A percentile compares a stretch with the other conserved stretches of the same genome.
phyloP scores from a whole-genome alignment of 306 rosid genomes.

The Dalbergia cochinchinensis region DNA sequence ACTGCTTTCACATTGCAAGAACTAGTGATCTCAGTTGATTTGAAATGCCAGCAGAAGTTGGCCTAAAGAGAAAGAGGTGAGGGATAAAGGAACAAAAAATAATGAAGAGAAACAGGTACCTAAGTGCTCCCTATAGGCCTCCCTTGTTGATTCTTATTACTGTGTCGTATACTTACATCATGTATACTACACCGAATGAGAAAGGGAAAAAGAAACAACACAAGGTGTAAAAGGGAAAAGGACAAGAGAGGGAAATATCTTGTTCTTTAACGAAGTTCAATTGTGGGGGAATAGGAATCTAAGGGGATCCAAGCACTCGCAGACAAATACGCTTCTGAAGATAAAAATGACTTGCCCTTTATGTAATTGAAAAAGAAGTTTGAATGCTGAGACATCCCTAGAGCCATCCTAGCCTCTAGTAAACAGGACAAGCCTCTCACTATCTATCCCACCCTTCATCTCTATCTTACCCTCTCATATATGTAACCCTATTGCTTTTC shows the following conservation, averaged over 20 bases:
- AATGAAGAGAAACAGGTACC: constrained; percentile 23
- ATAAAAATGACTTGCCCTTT: constrained; percentile 54
- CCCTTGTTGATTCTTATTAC: constrained; percentile 3
- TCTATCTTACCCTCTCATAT: constrained; percentile 17
- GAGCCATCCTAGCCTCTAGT: constrained; percentile 50
- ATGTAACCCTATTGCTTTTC: constrained; percentile 30
- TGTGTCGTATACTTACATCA: constrained; percentile 40
- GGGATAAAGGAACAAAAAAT: background rate
- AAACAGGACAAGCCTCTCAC: constrained; percentile 33
- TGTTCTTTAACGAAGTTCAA: constrained; percentile 42
- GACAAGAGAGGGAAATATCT: constrained; percentile 49
- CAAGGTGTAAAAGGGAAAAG: constrained; percentile 49
- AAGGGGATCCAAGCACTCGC: constrained; percentile 58
- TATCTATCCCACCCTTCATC: constrained; percentile 25
- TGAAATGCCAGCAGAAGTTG: too few species aligned
- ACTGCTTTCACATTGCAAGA: constrained; percentile 7
- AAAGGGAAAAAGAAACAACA: constrained; percentile 35
- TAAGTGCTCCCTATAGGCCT: constrained; percentile 27
- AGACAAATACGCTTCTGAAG: constrained; percentile 62
- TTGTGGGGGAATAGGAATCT: constrained; percentile 64
- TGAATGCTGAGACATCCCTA: constrained; percentile 45
- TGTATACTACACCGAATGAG: constrained; percentile 34
- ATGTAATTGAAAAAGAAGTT: constrained; percentile 48
- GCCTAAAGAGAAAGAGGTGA: background rate
- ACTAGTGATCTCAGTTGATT: constrained; percentile 13